Conservation (phyloP, 164 flowering plant species). For the Aristolochia fimbriata region DNA sequence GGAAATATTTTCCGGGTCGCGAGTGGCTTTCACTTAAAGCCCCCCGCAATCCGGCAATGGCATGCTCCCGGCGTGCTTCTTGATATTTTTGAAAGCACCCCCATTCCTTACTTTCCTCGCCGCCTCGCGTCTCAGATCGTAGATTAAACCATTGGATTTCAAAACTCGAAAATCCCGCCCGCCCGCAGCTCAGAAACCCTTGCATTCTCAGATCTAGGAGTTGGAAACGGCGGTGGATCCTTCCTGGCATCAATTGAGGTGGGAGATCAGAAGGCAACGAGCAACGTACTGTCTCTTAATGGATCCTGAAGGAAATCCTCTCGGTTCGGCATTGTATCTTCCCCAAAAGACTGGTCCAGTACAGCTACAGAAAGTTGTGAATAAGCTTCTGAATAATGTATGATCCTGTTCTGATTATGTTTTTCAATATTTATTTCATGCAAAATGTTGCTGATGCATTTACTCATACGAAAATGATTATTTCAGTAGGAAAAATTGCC, state of each 20-base stretch:
- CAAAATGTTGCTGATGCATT: background rate
- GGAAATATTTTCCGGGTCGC: too few relatives aligned
- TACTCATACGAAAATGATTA: background rate
- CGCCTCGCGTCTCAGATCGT: too few relatives aligned
- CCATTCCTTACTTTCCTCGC: too few relatives aligned
- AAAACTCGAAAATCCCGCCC: too few relatives aligned
- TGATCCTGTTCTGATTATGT: background rate
- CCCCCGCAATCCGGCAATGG: too few relatives aligned
- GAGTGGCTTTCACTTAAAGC: too few relatives aligned
- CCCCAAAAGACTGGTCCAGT: constrained; percentile 77
- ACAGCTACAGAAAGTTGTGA: constrained; percentile 75
- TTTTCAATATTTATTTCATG: background rate
- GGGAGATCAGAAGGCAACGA: constrained; percentile 21
- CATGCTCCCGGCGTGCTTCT: too few relatives aligned
- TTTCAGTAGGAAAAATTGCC: constrained; percentile 82
- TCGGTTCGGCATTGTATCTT: constrained; percentile 68
- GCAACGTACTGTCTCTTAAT: constrained; percentile 53
- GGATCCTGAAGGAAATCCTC: constrained; percentile 67
- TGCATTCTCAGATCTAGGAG: too few relatives aligned
- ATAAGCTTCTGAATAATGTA: constrained; percentile 75
- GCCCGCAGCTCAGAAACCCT: too few relatives aligned
- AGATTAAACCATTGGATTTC: too few relatives aligned
- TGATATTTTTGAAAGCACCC: too few relatives aligned
- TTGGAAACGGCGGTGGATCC: too few relatives aligned
- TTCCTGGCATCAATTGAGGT: constrained; percentile 24